Evolutionary conservation across 176 grass and related monocot species (phyloP).

Genomic region (Aechmea fasciata): DNA sequence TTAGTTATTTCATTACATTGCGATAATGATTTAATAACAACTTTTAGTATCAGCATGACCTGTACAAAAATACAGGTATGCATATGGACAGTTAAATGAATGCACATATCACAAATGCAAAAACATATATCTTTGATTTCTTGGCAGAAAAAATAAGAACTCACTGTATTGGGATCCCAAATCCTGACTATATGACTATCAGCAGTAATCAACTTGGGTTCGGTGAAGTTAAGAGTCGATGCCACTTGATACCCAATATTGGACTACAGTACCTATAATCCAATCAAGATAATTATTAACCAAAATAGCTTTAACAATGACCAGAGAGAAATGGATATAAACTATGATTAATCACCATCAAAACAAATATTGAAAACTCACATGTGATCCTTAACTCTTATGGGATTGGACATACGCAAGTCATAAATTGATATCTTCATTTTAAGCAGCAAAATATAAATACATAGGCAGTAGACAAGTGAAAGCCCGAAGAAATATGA

Average conservation of each 20-base stretch:
- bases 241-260: slow-evolving; percentile 93
- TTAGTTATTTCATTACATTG: too few relatives aligned
- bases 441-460: slow-evolving; percentile 9
- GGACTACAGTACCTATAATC: slow-evolving; percentile 66
- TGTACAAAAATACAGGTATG: too few relatives aligned
- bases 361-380: slow-evolving; percentile 27
- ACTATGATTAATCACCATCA: not conserved
- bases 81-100: too few relatives aligned
- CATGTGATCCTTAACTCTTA: slow-evolving; percentile 96
- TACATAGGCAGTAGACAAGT: too few relatives aligned
- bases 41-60: too few relatives aligned
- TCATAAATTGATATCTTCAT: slow-evolving; percentile 88
- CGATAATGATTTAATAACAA: too few relatives aligned
- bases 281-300: slow-evolving; percentile 9
- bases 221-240: slow-evolving; percentile 70
- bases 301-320: slow-evolving; percentile 16
- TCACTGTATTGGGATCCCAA: slow-evolving; percentile 97
- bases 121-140: too few relatives aligned
- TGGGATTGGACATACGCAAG: slow-evolving; percentile 74
- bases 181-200: slow-evolving; percentile 80
- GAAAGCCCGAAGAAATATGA: too few relatives aligned
- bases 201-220: slow-evolving; percentile 85
- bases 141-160: slow-evolving; percentile 13
- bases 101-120: too few relatives aligned
- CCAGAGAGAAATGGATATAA: not conserved